Conservation (phyloP, 495 filamentous ascomycete genomes). For the Neurospora sp. region DNA sequence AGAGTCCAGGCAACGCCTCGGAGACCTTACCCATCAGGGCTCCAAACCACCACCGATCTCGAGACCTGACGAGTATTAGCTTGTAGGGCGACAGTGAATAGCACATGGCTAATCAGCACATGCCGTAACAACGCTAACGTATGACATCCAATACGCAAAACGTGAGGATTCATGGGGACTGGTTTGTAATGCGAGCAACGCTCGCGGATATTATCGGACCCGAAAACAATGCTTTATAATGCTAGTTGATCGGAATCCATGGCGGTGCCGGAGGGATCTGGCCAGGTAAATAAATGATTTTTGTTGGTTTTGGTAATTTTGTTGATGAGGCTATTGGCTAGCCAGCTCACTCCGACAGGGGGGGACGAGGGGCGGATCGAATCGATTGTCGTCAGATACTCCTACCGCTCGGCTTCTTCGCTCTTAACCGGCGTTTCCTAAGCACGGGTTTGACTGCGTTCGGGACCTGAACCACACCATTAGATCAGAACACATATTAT, state of each 20-base stretch:
- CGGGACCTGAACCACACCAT: slow-evolving; percentile 39
- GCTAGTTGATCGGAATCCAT: slow-evolving; percentile 25
- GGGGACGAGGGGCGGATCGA: slow-evolving; percentile 30
- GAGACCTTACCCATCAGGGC: not conserved
- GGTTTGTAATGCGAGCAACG: slow-evolving; percentile 52
- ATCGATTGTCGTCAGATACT: slow-evolving; percentile 29
- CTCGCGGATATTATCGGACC: slow-evolving; percentile 48
- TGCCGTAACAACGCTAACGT: slow-evolving; percentile 48
- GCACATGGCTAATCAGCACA: slow-evolving; percentile 33
- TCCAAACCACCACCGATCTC: not conserved
- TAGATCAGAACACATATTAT: slow-evolving; percentile 49
- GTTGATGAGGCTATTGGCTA: slow-evolving; percentile 35
- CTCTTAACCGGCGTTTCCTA: slow-evolving; percentile 23
- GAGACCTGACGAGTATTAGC: slow-evolving; percentile 44
- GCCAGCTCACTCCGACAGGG: slow-evolving; percentile 30
- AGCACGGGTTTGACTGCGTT: slow-evolving; percentile 43
- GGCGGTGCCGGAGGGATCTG: slow-evolving; percentile 28
- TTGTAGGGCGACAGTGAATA: slow-evolving; percentile 57
- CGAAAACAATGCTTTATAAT: slow-evolving; percentile 41
- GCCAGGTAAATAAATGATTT: slow-evolving; percentile 36
- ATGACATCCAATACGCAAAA: slow-evolving; percentile 49
- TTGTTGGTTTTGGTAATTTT: slow-evolving; percentile 38
- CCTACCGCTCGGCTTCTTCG: slow-evolving; percentile 25
- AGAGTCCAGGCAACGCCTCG: slow-evolving; percentile 33
- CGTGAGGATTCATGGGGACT: slow-evolving; percentile 52